Evolutionary conservation across 345 rosid species (phyloP).

Genomic region (Gossypium australe): DNA sequence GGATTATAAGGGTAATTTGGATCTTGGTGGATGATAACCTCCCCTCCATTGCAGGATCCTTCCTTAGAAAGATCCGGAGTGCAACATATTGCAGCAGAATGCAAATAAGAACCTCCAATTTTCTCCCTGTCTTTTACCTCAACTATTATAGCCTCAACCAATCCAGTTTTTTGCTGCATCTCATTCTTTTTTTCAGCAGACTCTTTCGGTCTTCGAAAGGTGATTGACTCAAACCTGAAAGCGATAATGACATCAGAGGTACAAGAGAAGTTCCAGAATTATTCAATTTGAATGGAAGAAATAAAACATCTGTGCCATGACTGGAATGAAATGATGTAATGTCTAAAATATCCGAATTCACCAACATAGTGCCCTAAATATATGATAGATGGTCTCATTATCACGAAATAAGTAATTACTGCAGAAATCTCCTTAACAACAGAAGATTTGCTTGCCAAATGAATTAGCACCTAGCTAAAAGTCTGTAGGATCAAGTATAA

Average conservation of each 20-base stretch:
- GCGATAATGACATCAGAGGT: neutral
- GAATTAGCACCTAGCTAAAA: neutral
- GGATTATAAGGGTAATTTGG: slow-evolving; percentile 57
- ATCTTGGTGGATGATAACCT: slow-evolving; percentile 64
- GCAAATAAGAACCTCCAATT: slow-evolving; percentile 60
- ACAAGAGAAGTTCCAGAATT: neutral
- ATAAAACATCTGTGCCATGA: neutral
- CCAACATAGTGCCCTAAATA: neutral
- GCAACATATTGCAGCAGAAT: slow-evolving; percentile 56
- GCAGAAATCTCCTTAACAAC: neutral
- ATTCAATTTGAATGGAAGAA: neutral
- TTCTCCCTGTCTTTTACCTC: slow-evolving; percentile 78
- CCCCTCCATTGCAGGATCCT: slow-evolving; percentile 60
- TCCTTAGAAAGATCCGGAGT: slow-evolving; percentile 41
- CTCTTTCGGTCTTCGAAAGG: slow-evolving; percentile 74
- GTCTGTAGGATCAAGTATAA: neutral
- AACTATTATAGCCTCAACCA: slow-evolving; percentile 76
- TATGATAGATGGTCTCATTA: neutral
- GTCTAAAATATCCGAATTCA: neutral
- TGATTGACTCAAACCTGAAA: slow-evolving; percentile 72
- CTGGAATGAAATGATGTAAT: neutral
- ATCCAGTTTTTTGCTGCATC: slow-evolving; percentile 73
- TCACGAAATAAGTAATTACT: neutral
- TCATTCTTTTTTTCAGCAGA: slow-evolving; percentile 50
- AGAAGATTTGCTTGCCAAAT: neutral